phyloP scores from a whole-genome alignment of 495 filamentous ascomycete genomes.

The Bryoglossum gracile region DNA sequence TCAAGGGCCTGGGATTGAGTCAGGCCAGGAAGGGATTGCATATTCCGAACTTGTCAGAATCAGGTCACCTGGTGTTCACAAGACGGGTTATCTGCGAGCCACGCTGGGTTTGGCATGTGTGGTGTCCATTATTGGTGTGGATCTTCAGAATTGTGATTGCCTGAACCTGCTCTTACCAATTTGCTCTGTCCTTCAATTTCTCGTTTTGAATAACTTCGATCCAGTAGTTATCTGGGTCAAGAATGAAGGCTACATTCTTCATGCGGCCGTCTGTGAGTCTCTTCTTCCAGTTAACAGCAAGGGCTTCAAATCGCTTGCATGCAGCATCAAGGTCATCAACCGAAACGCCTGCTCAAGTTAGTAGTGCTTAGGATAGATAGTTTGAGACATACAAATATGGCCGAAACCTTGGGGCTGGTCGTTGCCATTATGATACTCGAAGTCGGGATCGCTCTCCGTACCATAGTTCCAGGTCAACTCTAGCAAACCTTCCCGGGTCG shows the following conservation, averaged over 20 bases:
- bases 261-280: constrained; percentile 82
- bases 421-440: constrained; percentile 91
- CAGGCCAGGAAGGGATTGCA: too few species aligned
- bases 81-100: too few species aligned
- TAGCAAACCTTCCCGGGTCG: constrained; percentile 71
- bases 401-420: constrained; percentile 88
- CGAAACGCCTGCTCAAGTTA: constrained; percentile 51
- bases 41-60: too few species aligned
- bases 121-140: background rate
- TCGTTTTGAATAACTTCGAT: constrained; percentile 78
- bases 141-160: background rate
- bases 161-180: constrained; percentile 31
- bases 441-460: constrained; percentile 78
- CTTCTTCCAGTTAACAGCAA: constrained; percentile 89
- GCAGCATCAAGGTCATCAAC: constrained; percentile 85
- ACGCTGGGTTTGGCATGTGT: constrained; percentile 1
- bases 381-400: constrained; percentile 63
- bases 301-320: constrained; percentile 73
- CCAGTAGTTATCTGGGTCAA: constrained; percentile 93
- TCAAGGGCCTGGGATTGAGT: too few species aligned
- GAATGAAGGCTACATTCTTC: constrained; percentile 90
- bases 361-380: background rate
- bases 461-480: constrained; percentile 97
- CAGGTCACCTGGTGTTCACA: too few species aligned
- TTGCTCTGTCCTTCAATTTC: constrained; percentile 39